phyloP scores from a whole-genome alignment of 2,329 filamentous ascomycete genomes.

The Fusarium beomiforme region DNA sequence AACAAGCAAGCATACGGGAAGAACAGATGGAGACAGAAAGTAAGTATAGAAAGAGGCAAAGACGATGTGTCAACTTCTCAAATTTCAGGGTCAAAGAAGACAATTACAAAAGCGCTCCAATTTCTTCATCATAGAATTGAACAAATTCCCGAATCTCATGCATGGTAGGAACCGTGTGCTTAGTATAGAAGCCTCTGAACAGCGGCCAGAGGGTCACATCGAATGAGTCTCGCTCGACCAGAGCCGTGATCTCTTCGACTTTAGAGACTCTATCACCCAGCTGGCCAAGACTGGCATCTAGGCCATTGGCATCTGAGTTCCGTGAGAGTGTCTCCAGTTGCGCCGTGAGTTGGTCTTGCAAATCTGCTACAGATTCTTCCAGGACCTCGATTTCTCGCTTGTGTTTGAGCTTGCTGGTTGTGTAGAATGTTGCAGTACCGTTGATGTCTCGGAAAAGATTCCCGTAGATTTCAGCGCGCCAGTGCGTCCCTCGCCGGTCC shows the following conservation, averaged over 20 bases:
- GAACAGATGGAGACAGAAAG: too few species aligned
- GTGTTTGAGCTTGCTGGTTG: neutral
- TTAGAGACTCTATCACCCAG: neutral
- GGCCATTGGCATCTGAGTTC: neutral
- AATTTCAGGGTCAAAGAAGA: neutral
- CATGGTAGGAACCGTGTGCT: neutral
- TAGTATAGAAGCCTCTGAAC: neutral
- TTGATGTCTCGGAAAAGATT: neutral
- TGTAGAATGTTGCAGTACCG: neutral
- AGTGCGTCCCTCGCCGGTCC: neutral
- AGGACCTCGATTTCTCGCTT: neutral
- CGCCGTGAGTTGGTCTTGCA: neutral
- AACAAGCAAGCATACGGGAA: too few species aligned
- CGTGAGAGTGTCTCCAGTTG: neutral
- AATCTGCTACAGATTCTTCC: neutral
- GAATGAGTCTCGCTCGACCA: neutral
- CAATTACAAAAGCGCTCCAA: neutral
- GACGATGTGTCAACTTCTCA: too few species aligned
- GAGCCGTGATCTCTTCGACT: neutral
- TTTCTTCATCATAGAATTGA: neutral
- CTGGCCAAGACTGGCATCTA: neutral
- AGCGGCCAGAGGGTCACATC: neutral
- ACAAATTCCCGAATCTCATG: neutral
- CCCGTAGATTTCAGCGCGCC: neutral
- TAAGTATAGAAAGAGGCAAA: too few species aligned